Percentiles rank a stretch among this genome's conserved stretches.
Conservation (phyloP, 139 green algal species). For the Ettlia oleoabundans region DNA sequence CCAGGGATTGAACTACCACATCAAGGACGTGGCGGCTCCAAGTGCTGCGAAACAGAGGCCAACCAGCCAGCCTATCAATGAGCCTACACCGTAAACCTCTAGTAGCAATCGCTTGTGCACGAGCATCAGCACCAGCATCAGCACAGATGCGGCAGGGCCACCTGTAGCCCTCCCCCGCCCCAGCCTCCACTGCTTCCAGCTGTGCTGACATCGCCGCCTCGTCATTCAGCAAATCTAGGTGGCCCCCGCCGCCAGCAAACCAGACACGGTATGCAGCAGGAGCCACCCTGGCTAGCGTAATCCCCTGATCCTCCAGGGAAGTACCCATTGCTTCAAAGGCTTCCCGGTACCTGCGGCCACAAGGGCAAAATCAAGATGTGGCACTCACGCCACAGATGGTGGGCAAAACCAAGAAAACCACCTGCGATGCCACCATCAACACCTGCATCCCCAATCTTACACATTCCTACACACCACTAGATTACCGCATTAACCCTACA, state of each 20-base stretch:
- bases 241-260: slow-evolving; percentile 54
- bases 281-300: slow-evolving; percentile 46
- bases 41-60: too few relatives aligned
- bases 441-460: too few relatives aligned
- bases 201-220: slow-evolving; percentile 75
- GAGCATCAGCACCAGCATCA: background rate
- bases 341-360: slow-evolving; percentile 39
- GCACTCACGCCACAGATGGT: too few relatives aligned
- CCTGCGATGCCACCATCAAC: background rate
- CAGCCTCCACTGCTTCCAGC: slow-evolving; percentile 78
- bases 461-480: too few relatives aligned
- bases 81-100: too few relatives aligned
- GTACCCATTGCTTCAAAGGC: slow-evolving; percentile 72
- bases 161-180: slow-evolving; percentile 64
- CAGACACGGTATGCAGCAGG: slow-evolving; percentile 82
- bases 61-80: too few relatives aligned
- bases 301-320: slow-evolving; percentile 53
- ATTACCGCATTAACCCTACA: too few relatives aligned
- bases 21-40: background rate
- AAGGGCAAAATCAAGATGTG: too few relatives aligned
- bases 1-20: background rate
- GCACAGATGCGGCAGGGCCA: background rate
- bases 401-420: too few relatives aligned
- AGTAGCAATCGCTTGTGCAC: too few relatives aligned
- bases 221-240: slow-evolving; percentile 85